Base-by-base conservation (phyloP, 2,329 filamentous ascomycete genomes). In the Xylariaceae sp. region DNA sequence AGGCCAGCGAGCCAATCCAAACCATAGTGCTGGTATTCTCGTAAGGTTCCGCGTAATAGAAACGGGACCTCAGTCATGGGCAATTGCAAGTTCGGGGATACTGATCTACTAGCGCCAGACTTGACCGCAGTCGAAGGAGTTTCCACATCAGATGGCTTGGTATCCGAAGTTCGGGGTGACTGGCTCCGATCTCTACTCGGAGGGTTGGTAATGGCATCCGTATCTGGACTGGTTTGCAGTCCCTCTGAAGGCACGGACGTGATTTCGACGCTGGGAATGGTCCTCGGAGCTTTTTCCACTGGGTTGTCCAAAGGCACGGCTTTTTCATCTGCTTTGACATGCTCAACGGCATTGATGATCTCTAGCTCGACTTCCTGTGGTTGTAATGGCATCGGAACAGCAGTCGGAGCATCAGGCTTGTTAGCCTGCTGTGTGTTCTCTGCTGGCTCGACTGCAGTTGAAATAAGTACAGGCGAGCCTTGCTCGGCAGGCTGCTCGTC, bases 11-110 rank as follows among this genome's bases (percentile, higher is more conserved):
- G 81, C 93, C 93, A 98, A 61, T 98, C 93, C 7, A 98, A 69
- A n/a, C 93, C 94, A 57, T 88, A 87, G 57, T 96, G 93, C 55
- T 98, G 93, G 59, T 98, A 98, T 62, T 95, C 91, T 61, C 94
- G 86, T 9, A 98, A 70, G 1, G 81, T 95, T 16, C 93, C 93
- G 37, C 93, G 84, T 0, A 96, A 71, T 9, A 98, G 75, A 47
- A 89, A 85, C 0, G 89, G 90, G 9, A 93, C 78, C 7, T 86
- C 81, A 0, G 83, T 90, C 52, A 83, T 86, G 43, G 74, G 71
- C 1, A 56, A 57, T 2, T 62, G 57, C 1, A 63, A 54, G 13
- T 59, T 53, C 2, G 64, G 62, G 3, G 66, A 64, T 2, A 48
- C 51, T n/a, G 65, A 67, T 45, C 60, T 56, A 35, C 62, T 66